Conservation (phyloP, 176 grass and related monocot species). For the Cymbopogon citratus region DNA sequence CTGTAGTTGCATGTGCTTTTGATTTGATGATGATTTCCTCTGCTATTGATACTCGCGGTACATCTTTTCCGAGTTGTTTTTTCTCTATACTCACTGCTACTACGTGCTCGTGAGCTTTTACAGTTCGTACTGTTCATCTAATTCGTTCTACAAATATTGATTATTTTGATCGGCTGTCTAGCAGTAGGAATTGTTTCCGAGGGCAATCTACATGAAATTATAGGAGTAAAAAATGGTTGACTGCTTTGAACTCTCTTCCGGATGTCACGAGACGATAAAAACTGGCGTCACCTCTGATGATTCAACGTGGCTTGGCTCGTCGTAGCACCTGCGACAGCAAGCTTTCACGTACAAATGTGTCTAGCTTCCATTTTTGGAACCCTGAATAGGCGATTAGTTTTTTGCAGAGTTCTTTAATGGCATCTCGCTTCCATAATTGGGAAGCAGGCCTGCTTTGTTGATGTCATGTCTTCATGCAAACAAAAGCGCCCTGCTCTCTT, state of each 20-base stretch:
- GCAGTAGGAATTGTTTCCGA: neutral
- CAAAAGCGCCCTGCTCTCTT: slow-evolving; percentile 21
- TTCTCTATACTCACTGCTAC: too few species aligned
- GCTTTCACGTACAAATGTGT: slow-evolving; percentile 36
- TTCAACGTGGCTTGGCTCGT: neutral
- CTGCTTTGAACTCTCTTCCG: neutral
- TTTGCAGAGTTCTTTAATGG: slow-evolving; percentile 23
- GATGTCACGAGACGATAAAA: neutral
- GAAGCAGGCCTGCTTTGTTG: slow-evolving; percentile 27
- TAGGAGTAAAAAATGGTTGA: neutral
- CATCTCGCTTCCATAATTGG: slow-evolving; percentile 36
- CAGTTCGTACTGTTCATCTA: slow-evolving; percentile 3
- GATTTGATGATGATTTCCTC: slow-evolving; percentile 59
- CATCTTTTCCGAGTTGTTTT: neutral
- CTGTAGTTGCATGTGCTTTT: slow-evolving; percentile 64
- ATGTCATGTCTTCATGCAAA: slow-evolving; percentile 44
- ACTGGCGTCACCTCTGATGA: neutral
- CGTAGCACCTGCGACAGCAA: neutral
- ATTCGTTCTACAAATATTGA: neutral
- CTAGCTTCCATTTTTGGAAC: slow-evolving; percentile 37
- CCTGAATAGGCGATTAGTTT: neutral
- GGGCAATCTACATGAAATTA: neutral
- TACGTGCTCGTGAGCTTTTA: neutral
- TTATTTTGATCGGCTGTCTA: neutral
- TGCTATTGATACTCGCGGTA: slow-evolving; percentile 39